Evolutionary conservation across 495 filamentous ascomycete genomes (phyloP).

Genomic region (Penicillium dipodomyicola): DNA sequence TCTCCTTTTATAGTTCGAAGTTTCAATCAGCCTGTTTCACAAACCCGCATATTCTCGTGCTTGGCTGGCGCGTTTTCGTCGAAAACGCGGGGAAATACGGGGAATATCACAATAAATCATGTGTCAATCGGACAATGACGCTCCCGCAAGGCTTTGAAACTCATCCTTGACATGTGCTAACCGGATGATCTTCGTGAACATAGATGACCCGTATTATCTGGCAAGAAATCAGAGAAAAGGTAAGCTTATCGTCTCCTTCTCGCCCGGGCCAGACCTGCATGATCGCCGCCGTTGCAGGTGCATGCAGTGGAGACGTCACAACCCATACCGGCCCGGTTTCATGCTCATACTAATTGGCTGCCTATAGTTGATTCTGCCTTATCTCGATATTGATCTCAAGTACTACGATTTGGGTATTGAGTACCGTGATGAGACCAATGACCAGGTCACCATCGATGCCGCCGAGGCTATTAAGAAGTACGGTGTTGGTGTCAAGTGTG

Average conservation of each 20-base stretch:
- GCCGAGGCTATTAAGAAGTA: slow-evolving; percentile 99
- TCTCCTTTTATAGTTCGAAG: slow-evolving; percentile 28
- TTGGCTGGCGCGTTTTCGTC: slow-evolving; percentile 30
- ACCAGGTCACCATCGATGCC: slow-evolving; percentile 90
- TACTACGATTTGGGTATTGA: slow-evolving; percentile 97
- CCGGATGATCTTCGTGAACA: slow-evolving; percentile 8
- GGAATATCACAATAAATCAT: slow-evolving; percentile 14
- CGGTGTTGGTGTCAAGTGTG: slow-evolving; percentile 97
- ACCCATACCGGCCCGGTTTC: slow-evolving; percentile 1
- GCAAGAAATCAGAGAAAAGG: slow-evolving; percentile 95
- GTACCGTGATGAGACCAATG: slow-evolving; percentile 93
- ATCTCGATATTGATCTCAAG: slow-evolving; percentile 95
- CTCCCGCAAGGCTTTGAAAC: neutral
- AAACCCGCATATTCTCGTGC: slow-evolving; percentile 24
- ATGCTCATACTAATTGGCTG: slow-evolving; percentile 22
- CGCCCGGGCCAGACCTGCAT: slow-evolving; percentile 18
- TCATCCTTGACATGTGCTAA: slow-evolving; percentile 24
- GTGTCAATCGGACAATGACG: slow-evolving; percentile 13
- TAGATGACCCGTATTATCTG: slow-evolving; percentile 98
- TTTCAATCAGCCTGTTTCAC: slow-evolving; percentile 23
- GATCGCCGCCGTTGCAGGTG: slow-evolving; percentile 19
- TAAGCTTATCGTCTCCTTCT: slow-evolving; percentile 33
- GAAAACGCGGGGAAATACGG: slow-evolving; percentile 40
- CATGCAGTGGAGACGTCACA: slow-evolving; percentile 22
- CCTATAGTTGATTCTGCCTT: slow-evolving; percentile 79